Percentiles rank a stretch among this genome's conserved stretches.
Conservation (phyloP, 116 monocot species). For the Iris pallida region DNA sequence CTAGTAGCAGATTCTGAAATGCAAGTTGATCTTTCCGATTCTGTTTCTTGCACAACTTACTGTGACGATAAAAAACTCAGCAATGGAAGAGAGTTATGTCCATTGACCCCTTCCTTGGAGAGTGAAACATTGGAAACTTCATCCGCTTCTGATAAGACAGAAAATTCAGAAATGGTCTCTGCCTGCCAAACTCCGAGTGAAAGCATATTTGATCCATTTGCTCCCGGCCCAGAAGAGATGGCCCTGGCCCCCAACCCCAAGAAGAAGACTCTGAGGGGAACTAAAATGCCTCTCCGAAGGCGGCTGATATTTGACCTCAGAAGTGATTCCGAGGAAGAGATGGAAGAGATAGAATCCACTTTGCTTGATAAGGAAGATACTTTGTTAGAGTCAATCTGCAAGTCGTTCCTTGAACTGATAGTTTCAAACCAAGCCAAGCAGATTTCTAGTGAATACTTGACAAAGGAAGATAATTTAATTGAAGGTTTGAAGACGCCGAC, state of each 20-base stretch:
- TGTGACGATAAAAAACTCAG: background rate
- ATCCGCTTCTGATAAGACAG: conserved; percentile 12
- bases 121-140: conserved; percentile 12
- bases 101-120: conserved; percentile 7
- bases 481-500: conserved; percentile 31
- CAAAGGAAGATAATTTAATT: background rate
- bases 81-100: background rate
- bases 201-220: conserved; percentile 61
- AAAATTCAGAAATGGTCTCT: conserved; percentile 12
- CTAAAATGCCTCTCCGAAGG: conserved; percentile 19
- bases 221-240: conserved; percentile 13
- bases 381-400: conserved; percentile 24
- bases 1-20: background rate
- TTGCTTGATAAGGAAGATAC: conserved; percentile 20
- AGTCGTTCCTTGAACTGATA: conserved; percentile 3
- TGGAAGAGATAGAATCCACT: background rate
- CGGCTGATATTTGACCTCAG: conserved; percentile 33
- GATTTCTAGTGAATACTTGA: conserved; percentile 9
- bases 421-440: conserved; percentile 25
- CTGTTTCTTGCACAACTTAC: background rate
- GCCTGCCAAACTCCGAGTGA: conserved; percentile 46
- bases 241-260: conserved; percentile 39
- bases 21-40: background rate
- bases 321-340: background rate
- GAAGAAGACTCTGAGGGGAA: conserved; percentile 32